Base-by-base conservation (phyloP, 1,284 basidiomycete genomes). In the Ustilago bromivora region DNA sequence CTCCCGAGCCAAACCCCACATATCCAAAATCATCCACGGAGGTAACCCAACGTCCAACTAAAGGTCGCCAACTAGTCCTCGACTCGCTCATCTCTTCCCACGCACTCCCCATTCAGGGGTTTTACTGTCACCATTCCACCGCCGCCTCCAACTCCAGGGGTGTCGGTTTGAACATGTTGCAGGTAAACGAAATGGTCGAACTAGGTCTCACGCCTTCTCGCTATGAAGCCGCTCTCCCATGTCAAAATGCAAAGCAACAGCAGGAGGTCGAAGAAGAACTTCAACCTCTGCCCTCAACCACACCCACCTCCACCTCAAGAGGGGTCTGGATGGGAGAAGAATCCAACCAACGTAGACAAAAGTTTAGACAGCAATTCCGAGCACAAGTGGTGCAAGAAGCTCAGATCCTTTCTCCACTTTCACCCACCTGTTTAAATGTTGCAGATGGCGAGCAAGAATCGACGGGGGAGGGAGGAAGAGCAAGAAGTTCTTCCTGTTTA, bases 1-100 rank as follows among this genome's bases (percentile, higher is more conserved):
- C 36, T 38, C 36, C 36, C 0, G 23, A 28, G 3, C 23, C 23
- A 28, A 28, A 28, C 23, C 23, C 23, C 23, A 28, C 23, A 28
- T 28, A 28, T 28, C 23, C 23, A 28, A 28, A 28, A 28, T 28
- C 23, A 28, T 28, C 23, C 23, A 28, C 23, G 36, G 13, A 38
- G 36, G 36, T 38, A 38, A 10, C 5, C 4, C 36, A 1, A 9
- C 36, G 36, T 38, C n/a, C 40, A 9, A 23, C 56, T 8, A 46
- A 11, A 19, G 59, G 53, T 4, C 47, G 56, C 3, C 66, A 76
- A 19, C 34, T 76, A 31, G 62, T 76, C 19, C 63, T 76, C 2
- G 70, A 76, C 47, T 68, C 69, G 9, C 70, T 76, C 15, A 71
- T 76, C 40, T 62, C 61, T 1, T 76, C 74, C 2, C 74, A 65